phyloP scores from a whole-genome alignment of 1,139 yeast genomes.

The Lodderomyces theae region DNA sequence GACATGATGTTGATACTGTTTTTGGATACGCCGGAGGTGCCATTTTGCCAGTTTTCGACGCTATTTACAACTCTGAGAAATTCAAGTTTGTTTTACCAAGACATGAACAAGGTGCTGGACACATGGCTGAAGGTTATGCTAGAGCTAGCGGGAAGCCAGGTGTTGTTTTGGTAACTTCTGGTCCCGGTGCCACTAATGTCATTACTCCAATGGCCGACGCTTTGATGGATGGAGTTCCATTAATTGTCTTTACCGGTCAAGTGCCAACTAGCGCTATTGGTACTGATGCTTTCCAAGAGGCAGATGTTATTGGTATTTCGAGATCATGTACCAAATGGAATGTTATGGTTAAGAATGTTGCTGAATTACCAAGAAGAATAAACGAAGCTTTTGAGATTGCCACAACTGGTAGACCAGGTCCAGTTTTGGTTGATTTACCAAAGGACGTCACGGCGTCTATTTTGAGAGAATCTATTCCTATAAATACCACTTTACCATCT shows the following conservation, averaged over 20 bases:
- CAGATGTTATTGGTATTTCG: conserved; percentile 94
- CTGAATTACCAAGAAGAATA: conserved; percentile 91
- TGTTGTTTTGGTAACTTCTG: conserved; percentile 94
- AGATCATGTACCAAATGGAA: conserved; percentile 99
- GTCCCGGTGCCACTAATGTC: conserved; percentile 98
- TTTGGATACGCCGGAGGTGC: conserved; percentile 99
- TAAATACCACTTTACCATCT: conserved; percentile 80
- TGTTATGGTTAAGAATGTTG: conserved; percentile 93
- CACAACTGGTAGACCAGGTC: conserved; percentile 95
- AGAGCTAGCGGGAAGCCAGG: conserved; percentile 97
- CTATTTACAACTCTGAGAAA: conserved; percentile 85
- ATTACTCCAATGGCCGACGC: conserved; percentile 98
- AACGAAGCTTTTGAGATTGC: conserved; percentile 99
- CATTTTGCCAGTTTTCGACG: conserved; percentile 94
- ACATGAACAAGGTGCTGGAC: conserved; percentile 99
- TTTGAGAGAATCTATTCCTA: conserved; percentile 82
- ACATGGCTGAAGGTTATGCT: conserved; percentile 99
- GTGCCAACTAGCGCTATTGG: conserved; percentile 95
- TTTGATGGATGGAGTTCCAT: conserved; percentile 92
- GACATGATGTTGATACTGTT: conserved; percentile 92
- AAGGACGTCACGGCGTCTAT: conserved; percentile 96
- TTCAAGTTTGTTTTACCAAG: conserved; percentile 91
- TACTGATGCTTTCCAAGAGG: conserved; percentile 98
- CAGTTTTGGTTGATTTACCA: conserved; percentile 95
- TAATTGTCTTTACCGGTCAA: conserved; percentile 97